These are phyloP conservation scores for Yamadazyma laniorum DNA, from an alignment of 805 yeast genomes.

Conservation along the genomic window DNA sequence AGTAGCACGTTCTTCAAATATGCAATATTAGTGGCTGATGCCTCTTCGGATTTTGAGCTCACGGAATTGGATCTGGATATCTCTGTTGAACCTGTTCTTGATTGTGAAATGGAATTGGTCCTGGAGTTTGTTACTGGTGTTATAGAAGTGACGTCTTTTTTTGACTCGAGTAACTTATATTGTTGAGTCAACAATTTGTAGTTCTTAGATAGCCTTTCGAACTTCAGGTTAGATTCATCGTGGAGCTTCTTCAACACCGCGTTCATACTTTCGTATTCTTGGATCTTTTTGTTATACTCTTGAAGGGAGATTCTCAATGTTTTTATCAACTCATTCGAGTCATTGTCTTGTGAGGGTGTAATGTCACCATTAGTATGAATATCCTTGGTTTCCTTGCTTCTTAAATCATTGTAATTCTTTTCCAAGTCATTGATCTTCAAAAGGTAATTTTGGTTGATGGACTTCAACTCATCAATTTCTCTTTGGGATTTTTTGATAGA, in stretches of 20 bases:
- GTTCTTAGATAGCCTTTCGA: constrained; percentile 67
- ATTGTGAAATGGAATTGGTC: constrained; percentile 1
- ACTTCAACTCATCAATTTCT: constrained; percentile 58
- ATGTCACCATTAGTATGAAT: constrained; percentile 1
- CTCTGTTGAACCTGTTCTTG: constrained; percentile 11
- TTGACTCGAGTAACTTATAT: constrained; percentile 44
- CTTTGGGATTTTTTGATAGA: constrained; percentile 50
- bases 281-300: constrained; percentile 47
- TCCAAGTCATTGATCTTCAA: constrained; percentile 40
- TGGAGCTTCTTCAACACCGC: constrained; percentile 55
- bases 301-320: constrained; percentile 56
- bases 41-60: constrained; percentile 8
- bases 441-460: constrained; percentile 43
- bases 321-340: constrained; percentile 25
- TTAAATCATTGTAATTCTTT: constrained; percentile 26
- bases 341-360: background rate
- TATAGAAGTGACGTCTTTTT: constrained; percentile 9
- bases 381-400: constrained; percentile 19
- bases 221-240: constrained; percentile 65
- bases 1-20: constrained; percentile 87
- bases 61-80: constrained; percentile 1
- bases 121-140: constrained; percentile 3
- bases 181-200: constrained; percentile 65
- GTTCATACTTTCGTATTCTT: constrained; percentile 56
- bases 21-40: constrained; percentile 41